Evolutionary conservation across 2,329 filamentous ascomycete genomes (phyloP).

Genomic region (Fusarium avenaceum): DNA sequence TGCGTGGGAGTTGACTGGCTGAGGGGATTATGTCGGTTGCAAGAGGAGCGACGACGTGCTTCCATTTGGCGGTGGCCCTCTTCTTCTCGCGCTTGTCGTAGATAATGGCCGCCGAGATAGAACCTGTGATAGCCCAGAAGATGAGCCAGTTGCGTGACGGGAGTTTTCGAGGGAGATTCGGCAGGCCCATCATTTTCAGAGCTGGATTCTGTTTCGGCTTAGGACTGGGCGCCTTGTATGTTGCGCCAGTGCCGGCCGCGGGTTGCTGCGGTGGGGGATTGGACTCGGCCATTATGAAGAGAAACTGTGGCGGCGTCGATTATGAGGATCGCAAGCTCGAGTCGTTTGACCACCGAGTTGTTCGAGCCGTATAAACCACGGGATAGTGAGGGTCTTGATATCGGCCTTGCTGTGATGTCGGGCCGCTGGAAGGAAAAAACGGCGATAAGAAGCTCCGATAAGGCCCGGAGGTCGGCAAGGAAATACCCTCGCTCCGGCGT

Average conservation of each 20-base stretch:
- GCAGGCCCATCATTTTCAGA: constrained; percentile 85
- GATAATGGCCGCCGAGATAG: constrained; percentile 83
- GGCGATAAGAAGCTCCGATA: constrained; percentile 39
- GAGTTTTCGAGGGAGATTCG: constrained; percentile 83
- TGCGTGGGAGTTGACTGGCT: constrained; percentile 80
- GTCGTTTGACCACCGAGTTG: constrained; percentile 5
- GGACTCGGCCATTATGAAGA: constrained; percentile 44
- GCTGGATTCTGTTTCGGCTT: constrained; percentile 73
- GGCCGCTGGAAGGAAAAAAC: constrained; percentile 38
- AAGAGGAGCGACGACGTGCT: constrained; percentile 85
- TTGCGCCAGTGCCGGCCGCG: constrained; percentile 43
- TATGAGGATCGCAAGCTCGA: neutral
- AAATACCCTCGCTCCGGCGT: constrained; percentile 43
- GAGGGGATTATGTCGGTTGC: constrained; percentile 78
- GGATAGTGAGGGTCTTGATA: constrained; percentile 29
- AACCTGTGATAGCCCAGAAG: constrained; percentile 84
- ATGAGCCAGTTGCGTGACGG: constrained; percentile 99
- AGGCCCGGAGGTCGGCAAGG: constrained; percentile 40
- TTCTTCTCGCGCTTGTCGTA: constrained; percentile 96
- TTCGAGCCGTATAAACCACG: constrained; percentile 23
- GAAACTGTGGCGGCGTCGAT: neutral
- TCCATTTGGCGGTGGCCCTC: constrained; percentile 87
- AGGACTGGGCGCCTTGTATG: constrained; percentile 56
- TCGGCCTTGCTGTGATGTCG: constrained; percentile 27
- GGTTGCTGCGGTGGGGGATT: constrained; percentile 47